Evolutionary conservation across 257 asterid species (phyloP).

Genomic region (Solanum acaule): DNA sequence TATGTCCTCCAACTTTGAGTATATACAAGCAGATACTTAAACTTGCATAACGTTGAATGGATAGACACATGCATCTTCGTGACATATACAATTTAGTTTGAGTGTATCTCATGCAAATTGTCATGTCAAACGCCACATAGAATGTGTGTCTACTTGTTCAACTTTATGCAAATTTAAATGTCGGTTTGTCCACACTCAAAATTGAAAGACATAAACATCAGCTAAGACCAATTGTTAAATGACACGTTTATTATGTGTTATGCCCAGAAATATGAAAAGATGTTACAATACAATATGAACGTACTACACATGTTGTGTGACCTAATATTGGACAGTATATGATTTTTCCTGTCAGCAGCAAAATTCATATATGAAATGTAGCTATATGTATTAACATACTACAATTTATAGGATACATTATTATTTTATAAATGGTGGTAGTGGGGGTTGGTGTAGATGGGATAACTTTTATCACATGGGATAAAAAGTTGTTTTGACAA

Average conservation of each 20-base stretch:
- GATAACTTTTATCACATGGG: neutral
- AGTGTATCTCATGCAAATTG: no score
- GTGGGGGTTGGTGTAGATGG: neutral
- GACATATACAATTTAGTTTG: no score
- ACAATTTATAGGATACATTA: neutral
- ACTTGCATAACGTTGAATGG: neutral
- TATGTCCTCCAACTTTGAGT: neutral
- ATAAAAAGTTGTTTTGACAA: neutral
- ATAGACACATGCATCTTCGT: neutral
- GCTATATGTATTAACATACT: neutral
- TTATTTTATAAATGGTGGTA: neutral
- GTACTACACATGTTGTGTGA: neutral
- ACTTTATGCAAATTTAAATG: no score
- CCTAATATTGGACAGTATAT: neutral
- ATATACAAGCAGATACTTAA: no score
- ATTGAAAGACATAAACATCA: neutral
- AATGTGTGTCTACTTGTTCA: no score
- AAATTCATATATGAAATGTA: neutral
- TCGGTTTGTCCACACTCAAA: fast-evolving
- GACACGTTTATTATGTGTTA: no score
- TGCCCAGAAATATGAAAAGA: no score
- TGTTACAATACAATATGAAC: no score
- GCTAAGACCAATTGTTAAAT: no score
- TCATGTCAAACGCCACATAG: neutral
- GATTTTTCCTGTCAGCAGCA: neutral